A percentile compares a stretch with the other conserved stretches of the same genome.
phyloP scores from a whole-genome alignment of 129 eudicot species.

The Artemisia tridentata region DNA sequence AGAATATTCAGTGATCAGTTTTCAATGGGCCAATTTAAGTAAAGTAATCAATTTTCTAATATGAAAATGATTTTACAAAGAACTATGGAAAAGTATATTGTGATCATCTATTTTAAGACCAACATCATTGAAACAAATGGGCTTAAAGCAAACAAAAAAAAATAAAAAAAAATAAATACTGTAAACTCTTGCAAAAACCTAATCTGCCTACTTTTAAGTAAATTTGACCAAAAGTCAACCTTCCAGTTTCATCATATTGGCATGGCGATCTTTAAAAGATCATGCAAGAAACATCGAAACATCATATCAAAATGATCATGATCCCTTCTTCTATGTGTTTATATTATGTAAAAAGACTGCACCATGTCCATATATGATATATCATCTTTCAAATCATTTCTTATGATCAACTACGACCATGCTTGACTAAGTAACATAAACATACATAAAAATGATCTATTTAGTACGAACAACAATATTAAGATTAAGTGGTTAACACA shows the following conservation, averaged over 20 bases:
- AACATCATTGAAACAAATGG: background rate
- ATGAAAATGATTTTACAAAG: background rate
- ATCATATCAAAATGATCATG: constrained; percentile 20
- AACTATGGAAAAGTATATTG: background rate
- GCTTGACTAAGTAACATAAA: constrained; percentile 12
- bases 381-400: constrained; percentile 1
- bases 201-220: background rate
- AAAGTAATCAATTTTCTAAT: no score
- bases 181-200: constrained; percentile 4
- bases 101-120: background rate
- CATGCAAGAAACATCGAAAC: constrained; percentile 12
- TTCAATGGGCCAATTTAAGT: no score
- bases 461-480: background rate
- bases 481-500: background rate
- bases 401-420: constrained; percentile 11
- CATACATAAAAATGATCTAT: constrained; percentile 18
- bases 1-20: background rate
- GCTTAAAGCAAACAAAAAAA: background rate
- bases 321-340: background rate
- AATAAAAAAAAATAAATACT: background rate
- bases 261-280: constrained; percentile 5
- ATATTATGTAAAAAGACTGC: background rate
- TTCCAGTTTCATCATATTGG: background rate
- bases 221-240: constrained; percentile 34
- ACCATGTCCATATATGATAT: no score